Percentiles rank a stretch among this genome's conserved stretches.
phyloP scores from a whole-genome alignment of 2,329 filamentous ascomycete genomes.

The Colletotrichum australisinense region DNA sequence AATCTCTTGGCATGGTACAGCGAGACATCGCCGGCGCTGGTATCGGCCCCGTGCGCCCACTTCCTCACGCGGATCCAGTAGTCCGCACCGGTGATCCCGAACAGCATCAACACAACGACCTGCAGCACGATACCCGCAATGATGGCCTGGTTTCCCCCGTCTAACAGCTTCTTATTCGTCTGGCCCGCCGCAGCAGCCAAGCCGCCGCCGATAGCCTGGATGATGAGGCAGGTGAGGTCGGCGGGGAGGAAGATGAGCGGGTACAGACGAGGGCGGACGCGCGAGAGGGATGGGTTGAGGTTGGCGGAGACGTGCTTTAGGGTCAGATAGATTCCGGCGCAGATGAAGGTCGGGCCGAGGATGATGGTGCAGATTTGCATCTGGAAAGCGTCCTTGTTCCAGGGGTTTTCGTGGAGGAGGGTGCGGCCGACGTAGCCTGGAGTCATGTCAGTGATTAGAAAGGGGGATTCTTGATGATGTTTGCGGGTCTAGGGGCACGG shows the following conservation, averaged over 20 bases:
- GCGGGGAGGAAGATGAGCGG: constrained; percentile 69
- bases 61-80: constrained; percentile 56
- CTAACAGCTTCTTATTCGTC: constrained; percentile 51
- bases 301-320: constrained; percentile 68
- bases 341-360: constrained; percentile 69
- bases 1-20: constrained; percentile 59
- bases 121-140: constrained; percentile 66
- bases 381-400: constrained; percentile 64
- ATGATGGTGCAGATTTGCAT: constrained; percentile 70
- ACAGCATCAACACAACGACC: constrained; percentile 60
- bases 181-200: constrained; percentile 62
- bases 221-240: constrained; percentile 67
- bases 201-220: constrained; percentile 69
- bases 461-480: background rate
- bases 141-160: constrained; percentile 62
- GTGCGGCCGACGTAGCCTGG: constrained; percentile 65
- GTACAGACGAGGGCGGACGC: constrained; percentile 62
- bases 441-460: background rate
- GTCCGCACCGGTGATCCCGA: constrained; percentile 57
- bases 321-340: constrained; percentile 72
- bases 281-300: constrained; percentile 61
- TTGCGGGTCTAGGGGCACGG: background rate
- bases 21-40: constrained; percentile 36
- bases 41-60: constrained; percentile 50
- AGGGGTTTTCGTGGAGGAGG: constrained; percentile 64